A percentile compares a stretch with the other conserved stretches of the same genome.
Evolutionary conservation across 345 rosid genomes (phyloP).

Genomic region (Passiflora organensis): DNA sequence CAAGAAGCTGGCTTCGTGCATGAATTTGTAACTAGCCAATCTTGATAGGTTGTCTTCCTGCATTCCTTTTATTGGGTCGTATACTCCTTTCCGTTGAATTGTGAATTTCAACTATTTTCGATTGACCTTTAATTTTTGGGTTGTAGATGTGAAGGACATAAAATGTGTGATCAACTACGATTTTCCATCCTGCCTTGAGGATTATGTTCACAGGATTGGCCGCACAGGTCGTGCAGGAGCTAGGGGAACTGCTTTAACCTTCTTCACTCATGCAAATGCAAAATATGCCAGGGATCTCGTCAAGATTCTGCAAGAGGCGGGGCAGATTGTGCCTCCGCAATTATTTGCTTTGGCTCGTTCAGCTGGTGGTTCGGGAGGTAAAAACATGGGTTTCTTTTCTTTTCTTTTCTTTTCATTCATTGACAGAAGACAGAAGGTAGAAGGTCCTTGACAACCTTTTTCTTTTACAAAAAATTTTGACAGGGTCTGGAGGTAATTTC

Average conservation of each 20-base stretch:
- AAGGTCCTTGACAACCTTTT: not conserved
- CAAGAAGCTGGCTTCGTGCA: too few species aligned
- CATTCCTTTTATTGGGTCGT: not conserved
- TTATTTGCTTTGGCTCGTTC: conserved; percentile 60
- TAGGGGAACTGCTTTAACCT: conserved; percentile 78
- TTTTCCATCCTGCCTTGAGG: conserved; percentile 87
- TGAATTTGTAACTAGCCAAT: conserved; percentile 1
- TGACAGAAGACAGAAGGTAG: not conserved
- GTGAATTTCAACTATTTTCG: not conserved
- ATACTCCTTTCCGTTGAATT: not conserved
- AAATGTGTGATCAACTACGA: conserved; percentile 96
- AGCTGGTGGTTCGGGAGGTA: conserved; percentile 53
- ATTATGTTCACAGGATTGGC: conserved; percentile 94
- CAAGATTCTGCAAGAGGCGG: conserved; percentile 85
- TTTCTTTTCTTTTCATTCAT: not conserved
- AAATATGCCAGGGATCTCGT: conserved; percentile 81
- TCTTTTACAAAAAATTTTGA: conserved; percentile 3
- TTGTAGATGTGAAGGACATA: conserved; percentile 98
- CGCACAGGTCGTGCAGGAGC: conserved; percentile 99
- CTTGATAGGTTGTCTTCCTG: conserved; percentile 3
- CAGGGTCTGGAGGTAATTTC: conserved; percentile 61
- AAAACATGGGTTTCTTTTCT: conserved; percentile 1
- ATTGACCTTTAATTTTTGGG: conserved; percentile 14
- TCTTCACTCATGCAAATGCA: conserved; percentile 76
- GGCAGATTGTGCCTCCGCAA: conserved; percentile 67